These are phyloP conservation scores for Elsinoe batatas DNA, from an alignment of 2,329 filamentous ascomycete genomes.

Conservation along the genomic window DNA sequence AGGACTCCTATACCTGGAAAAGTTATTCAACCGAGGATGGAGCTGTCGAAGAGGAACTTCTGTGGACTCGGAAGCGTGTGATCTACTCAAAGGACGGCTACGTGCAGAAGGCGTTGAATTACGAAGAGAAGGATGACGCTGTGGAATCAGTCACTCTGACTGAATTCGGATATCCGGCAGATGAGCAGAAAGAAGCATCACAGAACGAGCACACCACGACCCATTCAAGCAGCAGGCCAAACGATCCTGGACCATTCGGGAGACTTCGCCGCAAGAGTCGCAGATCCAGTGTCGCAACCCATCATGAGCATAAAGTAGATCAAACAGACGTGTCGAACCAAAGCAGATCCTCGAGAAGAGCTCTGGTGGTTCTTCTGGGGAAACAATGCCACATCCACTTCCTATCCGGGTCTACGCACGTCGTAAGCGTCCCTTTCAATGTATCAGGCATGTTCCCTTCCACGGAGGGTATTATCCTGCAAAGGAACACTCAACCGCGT, in stretches of 20 bases:
- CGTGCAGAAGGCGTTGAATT: constrained; percentile 75
- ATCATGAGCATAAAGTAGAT: constrained; percentile 1
- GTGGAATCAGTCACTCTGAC: constrained; percentile 81
- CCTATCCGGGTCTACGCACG: constrained; percentile 74
- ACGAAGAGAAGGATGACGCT: constrained; percentile 75
- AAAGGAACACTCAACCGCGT: constrained; percentile 60
- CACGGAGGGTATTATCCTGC: constrained; percentile 73
- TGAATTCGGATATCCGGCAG: constrained; percentile 46
- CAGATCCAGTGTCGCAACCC: background rate
- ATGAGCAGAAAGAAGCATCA: background rate
- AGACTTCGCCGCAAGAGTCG: constrained; percentile 3
- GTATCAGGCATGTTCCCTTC: constrained; percentile 78
- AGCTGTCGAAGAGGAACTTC: constrained; percentile 64
- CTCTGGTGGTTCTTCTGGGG: constrained; percentile 82
- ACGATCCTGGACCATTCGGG: background rate
- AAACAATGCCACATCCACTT: constrained; percentile 92
- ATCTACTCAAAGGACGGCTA: constrained; percentile 83
- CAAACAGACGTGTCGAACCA: constrained; percentile 19
- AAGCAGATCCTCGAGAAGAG: constrained; percentile 30
- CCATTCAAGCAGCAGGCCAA: background rate
- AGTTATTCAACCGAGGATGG: constrained; percentile 42
- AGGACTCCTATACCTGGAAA: constrained; percentile 66
- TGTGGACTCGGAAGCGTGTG: constrained; percentile 65
- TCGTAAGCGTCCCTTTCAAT: constrained; percentile 90
- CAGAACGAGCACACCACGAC: too few species aligned